These are phyloP conservation scores for Penicillium sp. DNA, from an alignment of 2,329 filamentous ascomycete genomes.

Conservation along the genomic window DNA sequence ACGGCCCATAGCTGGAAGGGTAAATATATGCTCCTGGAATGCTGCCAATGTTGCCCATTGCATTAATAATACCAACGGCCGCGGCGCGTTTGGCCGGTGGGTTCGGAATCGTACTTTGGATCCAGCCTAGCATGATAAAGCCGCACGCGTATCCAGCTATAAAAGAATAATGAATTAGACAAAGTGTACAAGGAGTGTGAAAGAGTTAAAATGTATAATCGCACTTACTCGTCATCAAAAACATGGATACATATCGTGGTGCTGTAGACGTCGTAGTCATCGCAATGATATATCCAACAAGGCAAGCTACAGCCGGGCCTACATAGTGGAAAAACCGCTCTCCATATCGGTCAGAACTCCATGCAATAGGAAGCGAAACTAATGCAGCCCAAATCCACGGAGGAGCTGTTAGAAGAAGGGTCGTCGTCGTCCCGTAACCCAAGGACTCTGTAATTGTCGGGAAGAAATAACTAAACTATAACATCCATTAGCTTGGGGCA, in stretches of 20 bases:
- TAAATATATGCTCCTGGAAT: constrained; percentile 72
- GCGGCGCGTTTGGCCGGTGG: constrained; percentile 38
- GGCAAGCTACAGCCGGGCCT: constrained; percentile 7
- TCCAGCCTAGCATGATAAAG: constrained; percentile 36
- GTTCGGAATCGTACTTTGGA: constrained; percentile 31
- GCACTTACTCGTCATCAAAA: constrained; percentile 15
- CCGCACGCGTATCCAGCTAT: constrained; percentile 51
- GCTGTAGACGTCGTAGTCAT: neutral
- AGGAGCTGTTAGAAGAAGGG: constrained; percentile 49
- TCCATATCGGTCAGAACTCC: constrained; percentile 10
- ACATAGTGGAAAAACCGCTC: constrained; percentile 7
- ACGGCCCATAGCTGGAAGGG: constrained; percentile 42
- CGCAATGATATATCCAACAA: constrained; percentile 10
- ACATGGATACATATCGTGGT: constrained; percentile 15
- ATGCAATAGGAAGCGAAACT: constrained; percentile 2
- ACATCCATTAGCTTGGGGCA: neutral
- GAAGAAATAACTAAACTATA: constrained; percentile 27
- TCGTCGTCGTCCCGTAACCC: constrained; percentile 42
- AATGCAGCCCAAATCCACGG: constrained; percentile 6
- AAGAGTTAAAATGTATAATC: neutral
- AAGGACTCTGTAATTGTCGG: constrained; percentile 43
- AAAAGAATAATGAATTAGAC: constrained; percentile 55
- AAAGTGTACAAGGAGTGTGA: neutral
- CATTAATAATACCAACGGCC: constrained; percentile 34
- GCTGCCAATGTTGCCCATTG: constrained; percentile 45